Conservation (phyloP, 1,139 yeast genomes). For the Diutina rugosa region DNA sequence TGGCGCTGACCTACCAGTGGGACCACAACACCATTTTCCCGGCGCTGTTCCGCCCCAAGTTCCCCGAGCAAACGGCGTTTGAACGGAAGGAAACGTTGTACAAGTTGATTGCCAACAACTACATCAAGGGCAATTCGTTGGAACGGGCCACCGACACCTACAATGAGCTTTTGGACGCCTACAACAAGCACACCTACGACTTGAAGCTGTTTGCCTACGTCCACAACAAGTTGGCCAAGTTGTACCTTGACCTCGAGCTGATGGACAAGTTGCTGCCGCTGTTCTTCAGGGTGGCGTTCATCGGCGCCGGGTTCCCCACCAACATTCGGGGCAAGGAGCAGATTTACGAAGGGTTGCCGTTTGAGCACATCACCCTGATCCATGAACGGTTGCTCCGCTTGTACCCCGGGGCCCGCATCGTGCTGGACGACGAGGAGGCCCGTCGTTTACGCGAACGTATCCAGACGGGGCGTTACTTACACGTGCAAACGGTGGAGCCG, state of each 20-base stretch:
- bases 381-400: constrained; percentile 63
- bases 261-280: constrained; percentile 68
- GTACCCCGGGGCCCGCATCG: constrained; percentile 74
- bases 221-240: constrained; percentile 53
- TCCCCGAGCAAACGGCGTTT: constrained; percentile 72
- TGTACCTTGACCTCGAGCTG: constrained; percentile 56
- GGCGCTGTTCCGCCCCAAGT: constrained; percentile 48
- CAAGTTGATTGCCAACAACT: constrained; percentile 61
- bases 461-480: constrained; percentile 62
- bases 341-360: constrained; percentile 78
- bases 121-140: constrained; percentile 57
- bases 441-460: constrained; percentile 31
- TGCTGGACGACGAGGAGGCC: constrained; percentile 57
- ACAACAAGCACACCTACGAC: constrained; percentile 63
- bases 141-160: constrained; percentile 72
- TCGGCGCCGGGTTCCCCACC: constrained; percentile 78
- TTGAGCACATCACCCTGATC: constrained; percentile 77
- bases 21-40: constrained; percentile 46
- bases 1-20: constrained; percentile 75
- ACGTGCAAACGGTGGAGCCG: constrained; percentile 66
- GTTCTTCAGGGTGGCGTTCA: constrained; percentile 66
- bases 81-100: constrained; percentile 68
- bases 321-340: constrained; percentile 66
- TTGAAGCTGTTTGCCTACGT: constrained; percentile 66
- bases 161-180: constrained; percentile 66